phyloP scores from a whole-genome alignment of 345 rosid species.

The Brassica nigra region DNA sequence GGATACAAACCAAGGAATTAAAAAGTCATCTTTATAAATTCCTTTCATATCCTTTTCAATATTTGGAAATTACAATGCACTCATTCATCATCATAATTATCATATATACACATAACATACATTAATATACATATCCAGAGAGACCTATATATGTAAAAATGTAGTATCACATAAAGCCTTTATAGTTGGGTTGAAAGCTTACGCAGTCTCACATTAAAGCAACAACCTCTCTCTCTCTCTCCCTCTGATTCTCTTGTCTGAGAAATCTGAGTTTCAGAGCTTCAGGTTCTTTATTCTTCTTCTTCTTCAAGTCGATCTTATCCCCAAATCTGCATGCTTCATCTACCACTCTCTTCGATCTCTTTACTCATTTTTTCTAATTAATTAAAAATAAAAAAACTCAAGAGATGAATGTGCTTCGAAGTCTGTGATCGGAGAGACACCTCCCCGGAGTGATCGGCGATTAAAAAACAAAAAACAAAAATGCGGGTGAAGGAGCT shows the following conservation, averaged over 20 bases:
- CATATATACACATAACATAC: neutral
- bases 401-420: neutral
- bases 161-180: slow-evolving; percentile 33
- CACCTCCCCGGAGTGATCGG: neutral
- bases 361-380: neutral
- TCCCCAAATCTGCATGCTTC: slow-evolving; percentile 38
- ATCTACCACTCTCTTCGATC: slow-evolving; percentile 15
- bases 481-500: slow-evolving; percentile 89
- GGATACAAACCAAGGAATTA: neutral
- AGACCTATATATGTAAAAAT: neutral
- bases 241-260: slow-evolving; percentile 32
- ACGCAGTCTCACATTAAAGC: slow-evolving; percentile 45
- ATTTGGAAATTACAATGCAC: slow-evolving; percentile 16
- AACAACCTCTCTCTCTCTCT: slow-evolving; percentile 14
- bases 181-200: slow-evolving; percentile 39
- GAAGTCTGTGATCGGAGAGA: slow-evolving; percentile 32
- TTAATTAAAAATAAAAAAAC: neutral
- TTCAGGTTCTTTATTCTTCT: slow-evolving; percentile 43
- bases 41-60: slow-evolving; percentile 9
- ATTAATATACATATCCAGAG: neutral
- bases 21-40: neutral
- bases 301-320: slow-evolving; percentile 26
- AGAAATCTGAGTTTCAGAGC: slow-evolving; percentile 53
- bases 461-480: neutral
- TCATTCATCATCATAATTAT: slow-evolving; percentile 23